Evolutionary conservation across 2,329 filamentous ascomycete species (phyloP).

Genomic region (Colletotrichum sp.): DNA sequence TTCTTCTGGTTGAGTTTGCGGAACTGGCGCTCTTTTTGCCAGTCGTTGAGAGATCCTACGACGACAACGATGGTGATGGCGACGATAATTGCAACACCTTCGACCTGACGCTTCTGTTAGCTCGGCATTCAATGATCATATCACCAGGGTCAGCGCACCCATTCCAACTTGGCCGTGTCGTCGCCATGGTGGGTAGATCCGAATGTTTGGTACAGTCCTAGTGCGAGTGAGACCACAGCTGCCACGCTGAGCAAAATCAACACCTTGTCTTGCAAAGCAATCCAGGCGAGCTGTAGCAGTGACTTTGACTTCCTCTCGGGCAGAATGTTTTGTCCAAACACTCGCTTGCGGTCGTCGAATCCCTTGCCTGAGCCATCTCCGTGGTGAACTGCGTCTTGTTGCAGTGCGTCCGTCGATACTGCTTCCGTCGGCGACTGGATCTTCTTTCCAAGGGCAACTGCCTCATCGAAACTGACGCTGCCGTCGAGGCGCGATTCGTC

Average conservation of each 20-base stretch:
- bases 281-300: constrained; percentile 75
- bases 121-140: neutral
- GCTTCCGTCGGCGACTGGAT: constrained; percentile 28
- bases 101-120: constrained; percentile 63
- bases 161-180: constrained; percentile 63
- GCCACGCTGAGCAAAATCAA: constrained; percentile 74
- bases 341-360: constrained; percentile 56
- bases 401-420: constrained; percentile 22
- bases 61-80: constrained; percentile 78
- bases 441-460: constrained; percentile 41
- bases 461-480: constrained; percentile 53
- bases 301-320: constrained; percentile 73
- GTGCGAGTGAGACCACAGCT: constrained; percentile 72
- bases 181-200: constrained; percentile 53
- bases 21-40: constrained; percentile 83
- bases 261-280: constrained; percentile 83
- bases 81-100: constrained; percentile 81
- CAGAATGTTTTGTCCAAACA: constrained; percentile 67
- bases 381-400: constrained; percentile 8
- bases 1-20: constrained; percentile 83
- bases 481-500: constrained; percentile 53
- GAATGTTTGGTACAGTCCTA: constrained; percentile 77
- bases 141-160: neutral
- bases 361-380: constrained; percentile 8
- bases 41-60: constrained; percentile 81